Evolutionary conservation across 2,329 filamentous ascomycete species (phyloP).

Genomic region (Aspergillus floridensis): DNA sequence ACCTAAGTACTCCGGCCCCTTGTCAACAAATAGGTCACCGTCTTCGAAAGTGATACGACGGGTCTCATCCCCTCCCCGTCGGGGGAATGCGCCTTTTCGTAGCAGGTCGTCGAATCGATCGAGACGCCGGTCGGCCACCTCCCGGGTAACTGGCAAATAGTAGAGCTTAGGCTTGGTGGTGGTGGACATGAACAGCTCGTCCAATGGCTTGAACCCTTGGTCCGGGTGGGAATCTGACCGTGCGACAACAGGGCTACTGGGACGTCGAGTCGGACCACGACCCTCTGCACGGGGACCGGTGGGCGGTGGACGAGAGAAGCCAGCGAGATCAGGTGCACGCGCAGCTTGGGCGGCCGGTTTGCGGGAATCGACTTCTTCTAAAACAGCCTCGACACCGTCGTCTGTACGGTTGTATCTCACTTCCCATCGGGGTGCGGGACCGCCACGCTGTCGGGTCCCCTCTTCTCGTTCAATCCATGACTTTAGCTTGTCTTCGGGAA

Average conservation of each 20-base stretch:
- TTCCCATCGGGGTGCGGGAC: constrained; percentile 62
- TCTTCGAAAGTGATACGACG: constrained; percentile 73
- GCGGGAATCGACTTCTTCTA: constrained; percentile 50
- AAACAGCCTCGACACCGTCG: constrained; percentile 56
- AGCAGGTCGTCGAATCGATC: constrained; percentile 54
- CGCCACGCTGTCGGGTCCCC: constrained; percentile 43
- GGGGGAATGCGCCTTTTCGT: constrained; percentile 37
- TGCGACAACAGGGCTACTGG: constrained; percentile 22
- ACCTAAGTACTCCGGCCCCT: constrained; percentile 61
- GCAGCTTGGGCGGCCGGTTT: constrained; percentile 18
- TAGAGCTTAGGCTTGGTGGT: constrained; percentile 63
- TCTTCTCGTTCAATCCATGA: constrained; percentile 74
- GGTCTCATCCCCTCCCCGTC: constrained; percentile 52
- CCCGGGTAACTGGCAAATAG: constrained; percentile 63
- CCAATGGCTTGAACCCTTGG: constrained; percentile 55
- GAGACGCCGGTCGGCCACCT: constrained; percentile 64
- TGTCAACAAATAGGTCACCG: constrained; percentile 64
- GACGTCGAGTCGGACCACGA: constrained; percentile 24
- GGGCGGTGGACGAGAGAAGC: constrained; percentile 23
- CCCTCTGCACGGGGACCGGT: constrained; percentile 26
- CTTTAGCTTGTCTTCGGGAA: constrained; percentile 70
- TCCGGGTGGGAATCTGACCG: constrained; percentile 25
- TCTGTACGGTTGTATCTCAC: constrained; percentile 64
- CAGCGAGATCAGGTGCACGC: constrained; percentile 13
- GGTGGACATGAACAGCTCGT: constrained; percentile 61